phyloP scores from a whole-genome alignment of 2,329 filamentous ascomycete species.

The Hymenoscyphus fructigenus region DNA sequence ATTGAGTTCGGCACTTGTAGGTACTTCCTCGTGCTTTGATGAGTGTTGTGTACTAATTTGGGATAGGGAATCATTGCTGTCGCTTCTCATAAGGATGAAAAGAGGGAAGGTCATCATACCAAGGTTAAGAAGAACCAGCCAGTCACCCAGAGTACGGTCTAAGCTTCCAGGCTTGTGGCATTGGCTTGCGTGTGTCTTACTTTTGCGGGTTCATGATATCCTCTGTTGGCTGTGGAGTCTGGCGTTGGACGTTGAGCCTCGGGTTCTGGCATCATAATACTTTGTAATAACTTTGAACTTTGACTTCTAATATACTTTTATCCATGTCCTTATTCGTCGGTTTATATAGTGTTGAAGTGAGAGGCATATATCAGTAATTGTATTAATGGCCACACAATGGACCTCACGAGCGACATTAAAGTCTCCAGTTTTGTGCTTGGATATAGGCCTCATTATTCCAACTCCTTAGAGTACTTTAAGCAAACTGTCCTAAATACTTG shows the following conservation, averaged over 20 bases:
- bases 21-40: no score
- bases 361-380: no score
- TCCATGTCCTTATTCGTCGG: neutral
- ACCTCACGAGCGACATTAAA: no score
- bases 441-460: no score
- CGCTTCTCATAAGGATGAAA: neutral
- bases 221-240: neutral
- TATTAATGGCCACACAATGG: no score
- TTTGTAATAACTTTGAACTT: neutral
- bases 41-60: neutral
- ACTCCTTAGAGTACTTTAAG: no score
- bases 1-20: slow-evolving; percentile 3
- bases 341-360: neutral
- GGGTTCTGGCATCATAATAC: neutral
- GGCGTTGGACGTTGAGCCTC: neutral
- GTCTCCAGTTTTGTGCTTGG: no score
- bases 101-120: neutral
- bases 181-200: neutral
- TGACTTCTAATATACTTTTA: neutral
- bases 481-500: no score
- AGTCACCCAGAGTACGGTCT: neutral
- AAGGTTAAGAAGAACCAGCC: neutral
- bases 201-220: neutral
- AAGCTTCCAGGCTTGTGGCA: neutral
- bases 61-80: neutral